phyloP scores from a whole-genome alignment of 768 basidiomycete species.

The Amanita molliuscula region DNA sequence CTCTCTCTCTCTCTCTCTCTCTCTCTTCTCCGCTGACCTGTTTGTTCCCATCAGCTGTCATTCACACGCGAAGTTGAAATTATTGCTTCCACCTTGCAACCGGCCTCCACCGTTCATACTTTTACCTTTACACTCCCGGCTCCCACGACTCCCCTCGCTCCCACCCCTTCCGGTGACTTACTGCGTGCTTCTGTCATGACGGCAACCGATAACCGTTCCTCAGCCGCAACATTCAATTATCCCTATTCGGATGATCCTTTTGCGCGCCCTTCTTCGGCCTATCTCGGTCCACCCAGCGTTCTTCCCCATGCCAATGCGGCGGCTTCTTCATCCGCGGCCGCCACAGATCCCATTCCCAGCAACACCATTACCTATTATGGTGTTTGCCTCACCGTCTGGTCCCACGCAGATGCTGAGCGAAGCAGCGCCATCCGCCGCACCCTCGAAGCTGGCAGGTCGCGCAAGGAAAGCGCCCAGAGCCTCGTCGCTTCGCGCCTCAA shows the following conservation, averaged over 20 bases:
- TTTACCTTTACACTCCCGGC: slow-evolving; percentile 85
- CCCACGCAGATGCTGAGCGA: slow-evolving; percentile 85
- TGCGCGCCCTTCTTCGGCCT: slow-evolving; percentile 69
- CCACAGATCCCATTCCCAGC: slow-evolving; percentile 17
- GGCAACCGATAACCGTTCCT: slow-evolving; percentile 47
- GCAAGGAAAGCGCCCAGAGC: slow-evolving; percentile 75
- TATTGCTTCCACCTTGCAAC: slow-evolving; percentile 89
- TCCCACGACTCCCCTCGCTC: slow-evolving; percentile 65
- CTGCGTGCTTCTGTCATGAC: slow-evolving; percentile 70
- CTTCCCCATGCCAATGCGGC: slow-evolving; percentile 35
- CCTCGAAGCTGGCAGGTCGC: slow-evolving; percentile 65
- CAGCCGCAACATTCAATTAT: slow-evolving; percentile 63
- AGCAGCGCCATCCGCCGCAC: slow-evolving; percentile 77
- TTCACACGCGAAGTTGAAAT: slow-evolving; percentile 91
- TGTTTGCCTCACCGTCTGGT: slow-evolving; percentile 92
- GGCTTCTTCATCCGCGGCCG: slow-evolving; percentile 20
- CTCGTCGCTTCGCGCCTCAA: slow-evolving; percentile 59
- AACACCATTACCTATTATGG: slow-evolving; percentile 74
- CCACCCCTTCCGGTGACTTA: slow-evolving; percentile 60
- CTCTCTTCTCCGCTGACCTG: not conserved
- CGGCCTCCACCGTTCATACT: slow-evolving; percentile 84
- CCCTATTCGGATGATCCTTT: slow-evolving; percentile 73
- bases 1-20: not conserved
- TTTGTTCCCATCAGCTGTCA: slow-evolving; percentile 52
- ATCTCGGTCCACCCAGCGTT: slow-evolving; percentile 67